These are phyloP conservation scores for Cruciata laevipes DNA, from an alignment of 257 asterid species.

Conservation along the genomic window DNA sequence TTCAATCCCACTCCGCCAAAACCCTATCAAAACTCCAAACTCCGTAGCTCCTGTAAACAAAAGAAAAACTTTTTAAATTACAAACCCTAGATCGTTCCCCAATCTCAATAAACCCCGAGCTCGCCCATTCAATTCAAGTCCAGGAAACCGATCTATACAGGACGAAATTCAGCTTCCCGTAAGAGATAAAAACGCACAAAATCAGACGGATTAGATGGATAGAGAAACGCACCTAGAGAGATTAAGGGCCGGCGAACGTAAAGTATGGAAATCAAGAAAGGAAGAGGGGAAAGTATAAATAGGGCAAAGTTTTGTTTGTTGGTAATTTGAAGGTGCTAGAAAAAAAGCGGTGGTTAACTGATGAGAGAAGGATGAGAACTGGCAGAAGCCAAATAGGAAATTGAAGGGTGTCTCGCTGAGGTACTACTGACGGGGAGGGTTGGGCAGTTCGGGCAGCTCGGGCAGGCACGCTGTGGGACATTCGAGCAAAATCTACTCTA, in stretches of 20 bases:
- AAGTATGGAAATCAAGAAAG: neutral
- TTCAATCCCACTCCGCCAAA: slow-evolving; percentile 18
- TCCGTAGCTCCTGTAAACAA: neutral
- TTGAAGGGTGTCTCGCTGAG: neutral
- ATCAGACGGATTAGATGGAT: neutral
- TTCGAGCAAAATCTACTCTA: neutral
- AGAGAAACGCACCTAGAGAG: neutral
- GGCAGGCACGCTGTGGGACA: neutral
- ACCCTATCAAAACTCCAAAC: slow-evolving; percentile 19
- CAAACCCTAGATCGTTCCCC: slow-evolving; percentile 20
- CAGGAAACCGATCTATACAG: slow-evolving; percentile 23
- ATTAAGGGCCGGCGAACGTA: neutral
- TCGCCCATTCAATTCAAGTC: slow-evolving; percentile 7
- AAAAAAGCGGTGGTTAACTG: neutral
- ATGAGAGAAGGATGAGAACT: neutral
- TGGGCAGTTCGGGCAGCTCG: slow-evolving; percentile 1
- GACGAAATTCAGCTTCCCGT: neutral
- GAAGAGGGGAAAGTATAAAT: neutral
- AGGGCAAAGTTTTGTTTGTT: neutral
- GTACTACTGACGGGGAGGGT: neutral
- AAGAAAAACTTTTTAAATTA: neutral
- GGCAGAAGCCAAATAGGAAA: neutral
- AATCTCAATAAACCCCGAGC: slow-evolving; percentile 9
- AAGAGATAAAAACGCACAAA: neutral
- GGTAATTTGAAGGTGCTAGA: neutral